Evolutionary conservation across 1,284 basidiomycete genomes (phyloP), one percentile per base, ranked within the genome.

Genomic region (Kwoniella shivajii): DNA sequence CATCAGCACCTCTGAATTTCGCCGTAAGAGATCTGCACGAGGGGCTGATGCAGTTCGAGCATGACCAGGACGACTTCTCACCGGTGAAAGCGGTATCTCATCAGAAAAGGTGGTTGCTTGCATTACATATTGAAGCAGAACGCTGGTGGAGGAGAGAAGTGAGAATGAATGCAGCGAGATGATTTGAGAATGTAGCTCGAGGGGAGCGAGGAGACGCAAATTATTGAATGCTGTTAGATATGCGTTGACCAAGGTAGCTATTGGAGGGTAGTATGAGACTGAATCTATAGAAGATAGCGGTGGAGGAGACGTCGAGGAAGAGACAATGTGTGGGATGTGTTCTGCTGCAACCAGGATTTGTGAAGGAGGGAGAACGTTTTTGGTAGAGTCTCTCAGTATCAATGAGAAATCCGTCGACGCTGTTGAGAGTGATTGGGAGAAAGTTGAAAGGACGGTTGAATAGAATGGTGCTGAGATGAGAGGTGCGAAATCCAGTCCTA

Each of bases 401-500:
- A 49, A 27, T 1, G 60, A 56, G 20, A 77, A 64, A 6, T 67
- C 64, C 3, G 65, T 54, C 22, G 77, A 66, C 1, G 80, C 81
- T 6, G 61, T 75, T 64, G 46, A 72, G 69, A 70, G 84, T 60
- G 68, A 61, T 6, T 67, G 84, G 78, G 52, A 74, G 68, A 64
- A 80, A 63, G 56, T 84, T 73, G 43, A 79, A 66, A 66, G 70
- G 4, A 89, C 84, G 4, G 87, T 85, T 20, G 80, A 73, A n/a
- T 82, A 80, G 66, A 92, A 86, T 0, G 88, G 81, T 5, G 81
- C 80, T 0, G 81, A 82, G n/a, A 92, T 80, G 6, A 87, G 78
- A 0, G 81, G 77, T 9, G 85, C 83, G 76, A 93, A 93, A 68
- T 92, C 90, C 58, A 94, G 82, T 0, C 92, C 92, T n/a, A 92